Conservation (phyloP, 2,329 filamentous ascomycete genomes). For the Penicillium sp. region DNA sequence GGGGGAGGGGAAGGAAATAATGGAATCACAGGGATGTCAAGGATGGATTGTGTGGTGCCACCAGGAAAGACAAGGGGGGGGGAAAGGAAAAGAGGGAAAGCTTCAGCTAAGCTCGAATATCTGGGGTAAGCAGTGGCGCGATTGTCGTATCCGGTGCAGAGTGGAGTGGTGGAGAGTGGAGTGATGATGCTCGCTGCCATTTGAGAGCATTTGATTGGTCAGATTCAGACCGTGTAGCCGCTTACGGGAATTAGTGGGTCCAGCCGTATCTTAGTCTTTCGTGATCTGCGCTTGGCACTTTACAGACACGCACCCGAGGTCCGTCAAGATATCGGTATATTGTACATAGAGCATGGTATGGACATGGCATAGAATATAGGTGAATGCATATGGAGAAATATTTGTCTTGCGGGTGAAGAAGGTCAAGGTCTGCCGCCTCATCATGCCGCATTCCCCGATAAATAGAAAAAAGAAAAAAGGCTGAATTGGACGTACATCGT, state of each 20-base stretch:
- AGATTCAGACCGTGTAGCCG: neutral
- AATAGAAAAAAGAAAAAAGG: slow-evolving; percentile 4
- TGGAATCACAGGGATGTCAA: neutral
- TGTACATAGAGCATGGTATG: no score
- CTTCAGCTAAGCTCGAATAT: slow-evolving; percentile 16
- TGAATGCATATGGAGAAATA: neutral
- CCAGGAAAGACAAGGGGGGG: neutral
- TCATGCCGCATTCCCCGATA: neutral
- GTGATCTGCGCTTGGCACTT: neutral
- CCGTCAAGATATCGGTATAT: no score
- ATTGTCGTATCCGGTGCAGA: slow-evolving; percentile 7
- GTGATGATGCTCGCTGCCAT: neutral
- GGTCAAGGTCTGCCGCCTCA: no score
- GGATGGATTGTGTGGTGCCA: slow-evolving; percentile 2
- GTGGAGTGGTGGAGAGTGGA: neutral
- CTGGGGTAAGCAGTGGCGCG: slow-evolving; percentile 17
- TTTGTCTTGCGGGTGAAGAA: no score
- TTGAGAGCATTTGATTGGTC: neutral
- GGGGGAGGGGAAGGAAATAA: neutral
- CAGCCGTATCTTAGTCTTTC: neutral
- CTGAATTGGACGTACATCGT: slow-evolving; percentile 16
- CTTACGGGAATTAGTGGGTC: neutral
- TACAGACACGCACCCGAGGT: no score
- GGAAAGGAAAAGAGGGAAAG: neutral
- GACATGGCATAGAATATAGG: no score